Evolutionary conservation across 192 early-diverging fungal species (phyloP).

Genomic region (Backusella liffmaniae): DNA sequence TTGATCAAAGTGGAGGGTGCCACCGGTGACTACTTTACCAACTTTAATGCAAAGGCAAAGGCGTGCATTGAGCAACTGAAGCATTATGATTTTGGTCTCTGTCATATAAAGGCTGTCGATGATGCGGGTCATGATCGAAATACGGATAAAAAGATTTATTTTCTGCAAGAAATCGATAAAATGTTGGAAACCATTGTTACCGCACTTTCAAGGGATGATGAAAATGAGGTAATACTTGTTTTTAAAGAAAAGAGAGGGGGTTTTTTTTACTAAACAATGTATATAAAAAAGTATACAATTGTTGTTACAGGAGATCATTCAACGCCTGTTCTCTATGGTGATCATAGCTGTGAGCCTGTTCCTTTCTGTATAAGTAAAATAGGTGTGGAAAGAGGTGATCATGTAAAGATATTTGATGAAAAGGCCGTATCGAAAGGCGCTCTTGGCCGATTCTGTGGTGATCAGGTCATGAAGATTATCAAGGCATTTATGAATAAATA

Average conservation of each 20-base stretch:
- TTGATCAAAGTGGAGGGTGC: slow-evolving; percentile 27
- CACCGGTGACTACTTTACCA: slow-evolving; percentile 34
- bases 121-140: slow-evolving; percentile 37
- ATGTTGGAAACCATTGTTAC: slow-evolving; percentile 7
- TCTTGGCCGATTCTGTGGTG: slow-evolving; percentile 27
- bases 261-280: not conserved
- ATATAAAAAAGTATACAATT: slow-evolving; percentile 21
- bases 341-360: slow-evolving; percentile 37
- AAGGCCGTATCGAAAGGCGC: slow-evolving; percentile 7
- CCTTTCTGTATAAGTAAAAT: slow-evolving; percentile 24
- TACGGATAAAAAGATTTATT: slow-evolving; percentile 19
- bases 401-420: slow-evolving; percentile 21
- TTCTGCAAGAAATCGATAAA: slow-evolving; percentile 14
- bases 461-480: slow-evolving; percentile 18
- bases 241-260: not conserved
- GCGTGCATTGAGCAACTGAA: slow-evolving; percentile 10
- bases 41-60: slow-evolving; percentile 26
- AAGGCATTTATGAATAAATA: slow-evolving; percentile 17
- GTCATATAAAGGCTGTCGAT: slow-evolving; percentile 39
- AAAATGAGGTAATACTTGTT: not conserved
- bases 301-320: slow-evolving; percentile 37
- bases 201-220: not conserved
- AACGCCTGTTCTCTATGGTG: slow-evolving; percentile 34
- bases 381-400: not conserved
- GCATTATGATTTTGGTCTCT: slow-evolving; percentile 35